Percentiles rank a stretch among this genome's conserved stretches.
These are phyloP conservation scores for Saposhnikovia divaricata DNA, from an alignment of 129 eudicot species.

Conservation along the genomic window DNA sequence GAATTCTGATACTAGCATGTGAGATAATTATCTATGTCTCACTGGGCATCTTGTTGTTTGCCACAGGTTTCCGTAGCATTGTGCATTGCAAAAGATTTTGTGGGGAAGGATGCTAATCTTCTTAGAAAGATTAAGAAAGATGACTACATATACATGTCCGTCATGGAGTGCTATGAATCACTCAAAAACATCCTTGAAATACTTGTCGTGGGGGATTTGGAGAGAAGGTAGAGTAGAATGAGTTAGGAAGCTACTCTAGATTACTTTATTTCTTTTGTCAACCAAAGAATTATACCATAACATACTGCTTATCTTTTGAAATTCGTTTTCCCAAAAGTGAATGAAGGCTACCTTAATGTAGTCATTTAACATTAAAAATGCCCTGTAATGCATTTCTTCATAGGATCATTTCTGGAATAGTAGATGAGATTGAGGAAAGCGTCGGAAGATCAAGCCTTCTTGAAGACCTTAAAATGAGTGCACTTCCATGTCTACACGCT, in stretches of 20 bases:
- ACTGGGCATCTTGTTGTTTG: neutral
- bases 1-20: neutral
- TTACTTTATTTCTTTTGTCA: neutral
- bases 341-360: neutral
- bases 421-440: conserved; percentile 80
- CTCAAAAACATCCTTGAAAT: conserved; percentile 68
- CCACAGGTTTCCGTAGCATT: conserved; percentile 66
- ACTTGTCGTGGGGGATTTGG: conserved; percentile 78
- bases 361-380: conserved; percentile 1
- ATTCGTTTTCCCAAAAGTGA: neutral
- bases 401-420: conserved; percentile 57
- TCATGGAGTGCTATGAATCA: conserved; percentile 77
- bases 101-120: conserved; percentile 75
- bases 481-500: conserved; percentile 51
- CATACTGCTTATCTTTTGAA: neutral
- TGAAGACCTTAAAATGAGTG: conserved; percentile 48
- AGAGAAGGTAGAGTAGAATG: conserved; percentile 56
- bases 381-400: conserved; percentile 2
- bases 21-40: neutral
- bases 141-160: conserved; percentile 53
- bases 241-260: conserved; percentile 5
- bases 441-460: conserved; percentile 48
- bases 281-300: neutral
- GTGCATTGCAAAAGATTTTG: conserved; percentile 69
- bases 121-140: conserved; percentile 55